Conservation (phyloP, 83 land plant species). For the Diphasiastrum complanatum region DNA sequence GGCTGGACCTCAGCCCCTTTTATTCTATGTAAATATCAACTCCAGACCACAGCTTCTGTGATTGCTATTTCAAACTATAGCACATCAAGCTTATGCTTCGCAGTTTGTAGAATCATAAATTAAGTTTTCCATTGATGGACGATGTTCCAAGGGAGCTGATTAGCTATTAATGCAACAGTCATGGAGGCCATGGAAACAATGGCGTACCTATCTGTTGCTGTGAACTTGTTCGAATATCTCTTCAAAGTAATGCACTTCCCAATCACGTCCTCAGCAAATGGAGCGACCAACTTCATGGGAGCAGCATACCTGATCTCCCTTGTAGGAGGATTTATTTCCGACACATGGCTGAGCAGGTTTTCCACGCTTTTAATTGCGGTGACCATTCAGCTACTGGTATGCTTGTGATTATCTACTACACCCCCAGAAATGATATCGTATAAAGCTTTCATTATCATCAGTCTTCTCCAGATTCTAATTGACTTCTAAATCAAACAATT, state of each 20-base stretch:
- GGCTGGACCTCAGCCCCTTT: conserved; percentile 3
- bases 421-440: too few species aligned
- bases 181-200: too few species aligned
- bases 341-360: neutral
- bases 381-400: neutral
- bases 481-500: neutral
- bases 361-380: neutral
- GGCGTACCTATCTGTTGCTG: too few species aligned
- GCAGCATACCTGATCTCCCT: neutral
- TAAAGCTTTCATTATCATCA: too few species aligned
- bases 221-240: neutral
- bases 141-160: too few species aligned
- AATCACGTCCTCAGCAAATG: neutral
- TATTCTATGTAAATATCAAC: neutral
- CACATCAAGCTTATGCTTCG: neutral
- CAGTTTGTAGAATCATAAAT: too few species aligned
- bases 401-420: too few species aligned
- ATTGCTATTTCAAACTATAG: neutral
- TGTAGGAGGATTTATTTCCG: neutral
- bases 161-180: too few species aligned
- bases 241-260: neutral
- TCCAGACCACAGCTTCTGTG: neutral
- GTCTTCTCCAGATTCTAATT: neutral
- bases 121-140: too few species aligned
- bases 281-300: neutral